phyloP scores from a whole-genome alignment of 345 rosid species.

The Hibiscus tridactylites region DNA sequence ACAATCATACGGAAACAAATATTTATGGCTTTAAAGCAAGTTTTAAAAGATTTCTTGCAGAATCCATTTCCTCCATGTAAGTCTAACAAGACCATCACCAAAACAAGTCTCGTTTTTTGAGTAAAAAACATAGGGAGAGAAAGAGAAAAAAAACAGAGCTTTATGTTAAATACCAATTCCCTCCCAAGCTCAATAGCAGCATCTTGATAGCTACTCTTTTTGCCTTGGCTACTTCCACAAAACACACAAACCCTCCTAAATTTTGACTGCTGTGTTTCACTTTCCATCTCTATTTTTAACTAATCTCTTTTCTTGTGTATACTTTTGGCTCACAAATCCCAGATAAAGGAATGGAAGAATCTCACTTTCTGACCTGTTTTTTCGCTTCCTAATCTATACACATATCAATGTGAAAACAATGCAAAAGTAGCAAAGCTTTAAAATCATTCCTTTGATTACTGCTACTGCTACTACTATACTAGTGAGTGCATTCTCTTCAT shows the following conservation, averaged over 20 bases:
- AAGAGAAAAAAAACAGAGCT: conserved; percentile 5
- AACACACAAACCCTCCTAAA: conserved; percentile 77
- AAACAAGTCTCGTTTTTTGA: not conserved
- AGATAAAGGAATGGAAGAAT: conserved; percentile 9
- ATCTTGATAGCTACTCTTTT: conserved; percentile 79
- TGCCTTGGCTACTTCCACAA: conserved; percentile 84
- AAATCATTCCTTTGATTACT: conserved; percentile 11
- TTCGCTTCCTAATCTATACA: conserved; percentile 9
- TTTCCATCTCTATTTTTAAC: conserved; percentile 33
- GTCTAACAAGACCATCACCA: not conserved
- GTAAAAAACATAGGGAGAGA: not conserved
- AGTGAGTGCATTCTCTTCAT: conserved; percentile 12
- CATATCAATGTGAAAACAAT: conserved; percentile 5
- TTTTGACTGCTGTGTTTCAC: conserved; percentile 42
- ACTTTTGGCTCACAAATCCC: conserved; percentile 3
- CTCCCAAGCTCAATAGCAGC: conserved; percentile 79
- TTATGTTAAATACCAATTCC: conserved; percentile 47
- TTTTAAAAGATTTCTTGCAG: not conserved
- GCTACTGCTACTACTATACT: not conserved
- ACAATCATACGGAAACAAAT: not conserved
- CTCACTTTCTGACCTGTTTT: conserved; percentile 11
- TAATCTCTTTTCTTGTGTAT: not conserved
- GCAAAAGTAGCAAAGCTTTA: conserved; percentile 13
- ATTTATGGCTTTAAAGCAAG: not conserved
- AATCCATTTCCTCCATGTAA: not conserved